Evolutionary conservation across 2,329 filamentous ascomycete genomes (phyloP).

Genomic region (Fusarium circinatum): DNA sequence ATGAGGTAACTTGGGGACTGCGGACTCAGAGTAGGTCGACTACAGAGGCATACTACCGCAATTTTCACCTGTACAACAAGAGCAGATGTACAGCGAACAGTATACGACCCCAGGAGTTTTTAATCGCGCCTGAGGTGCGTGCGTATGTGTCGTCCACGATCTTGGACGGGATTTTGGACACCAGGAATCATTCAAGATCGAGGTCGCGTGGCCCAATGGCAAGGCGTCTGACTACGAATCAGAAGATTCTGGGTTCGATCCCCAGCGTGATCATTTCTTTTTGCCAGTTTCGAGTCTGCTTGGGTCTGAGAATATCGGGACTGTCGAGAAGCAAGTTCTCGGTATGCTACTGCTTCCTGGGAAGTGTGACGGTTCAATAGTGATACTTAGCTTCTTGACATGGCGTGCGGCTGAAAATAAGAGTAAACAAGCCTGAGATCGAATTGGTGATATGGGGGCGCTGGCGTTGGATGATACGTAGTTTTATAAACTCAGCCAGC

Average conservation of each 20-base stretch:
- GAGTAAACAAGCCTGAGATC: background rate
- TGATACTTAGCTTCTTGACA: background rate
- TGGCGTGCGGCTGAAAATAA: background rate
- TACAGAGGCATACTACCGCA: background rate
- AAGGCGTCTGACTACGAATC: slow-evolving; percentile 49
- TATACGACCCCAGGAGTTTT: background rate
- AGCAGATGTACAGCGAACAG: background rate
- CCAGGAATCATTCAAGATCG: slow-evolving; percentile 26
- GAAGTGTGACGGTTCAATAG: background rate
- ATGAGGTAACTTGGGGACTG: background rate
- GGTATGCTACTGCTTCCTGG: background rate
- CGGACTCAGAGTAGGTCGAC: background rate
- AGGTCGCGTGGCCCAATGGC: slow-evolving; percentile 38
- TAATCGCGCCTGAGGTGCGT: background rate
- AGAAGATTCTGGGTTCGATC: slow-evolving; percentile 49
- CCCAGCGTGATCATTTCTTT: slow-evolving; percentile 38
- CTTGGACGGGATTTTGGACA: background rate
- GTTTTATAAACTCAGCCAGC: background rate
- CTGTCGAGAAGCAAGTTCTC: background rate
- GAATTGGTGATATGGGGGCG: background rate
- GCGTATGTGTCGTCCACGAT: background rate
- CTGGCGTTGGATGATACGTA: background rate
- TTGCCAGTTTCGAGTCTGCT: background rate
- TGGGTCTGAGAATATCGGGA: background rate
- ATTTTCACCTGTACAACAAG: background rate